A percentile compares a stretch with the other conserved stretches of the same genome.
Evolutionary conservation across 495 filamentous ascomycete genomes (phyloP).

Genomic region (Sabuloglossum arenarium): DNA sequence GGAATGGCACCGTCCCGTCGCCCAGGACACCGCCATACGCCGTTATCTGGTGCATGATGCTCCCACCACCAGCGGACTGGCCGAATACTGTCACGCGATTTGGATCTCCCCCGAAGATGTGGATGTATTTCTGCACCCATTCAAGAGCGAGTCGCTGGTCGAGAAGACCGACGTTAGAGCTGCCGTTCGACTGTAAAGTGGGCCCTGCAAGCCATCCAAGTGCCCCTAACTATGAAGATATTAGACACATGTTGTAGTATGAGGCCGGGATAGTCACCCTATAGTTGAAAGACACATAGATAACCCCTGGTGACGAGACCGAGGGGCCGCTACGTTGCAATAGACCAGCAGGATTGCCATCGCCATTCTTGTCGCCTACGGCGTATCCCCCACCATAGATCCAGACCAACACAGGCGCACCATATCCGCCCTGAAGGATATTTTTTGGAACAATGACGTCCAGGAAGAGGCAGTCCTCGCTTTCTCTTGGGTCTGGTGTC

Average conservation of each 20-base stretch:
- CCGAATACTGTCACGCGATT: constrained; percentile 18
- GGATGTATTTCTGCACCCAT: constrained; percentile 11
- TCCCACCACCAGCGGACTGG: constrained; percentile 24
- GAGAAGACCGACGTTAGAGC: constrained; percentile 6
- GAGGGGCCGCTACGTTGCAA: neutral
- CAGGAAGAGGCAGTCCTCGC: constrained; percentile 32
- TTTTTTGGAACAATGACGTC: constrained; percentile 22
- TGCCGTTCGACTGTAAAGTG: constrained; percentile 2
- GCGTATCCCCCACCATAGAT: constrained; percentile 15
- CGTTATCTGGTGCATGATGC: constrained; percentile 29
- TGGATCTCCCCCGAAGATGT: constrained; percentile 23
- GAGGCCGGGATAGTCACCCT: constrained; percentile 12
- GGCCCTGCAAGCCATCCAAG: constrained; percentile 26
- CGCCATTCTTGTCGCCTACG: neutral
- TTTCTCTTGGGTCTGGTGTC: constrained; percentile 4
- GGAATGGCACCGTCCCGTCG: constrained; percentile 17
- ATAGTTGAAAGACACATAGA: constrained; percentile 26
- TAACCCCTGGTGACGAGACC: constrained; percentile 16
- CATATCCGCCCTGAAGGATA: constrained; percentile 14
- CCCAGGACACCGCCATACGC: constrained; percentile 23
- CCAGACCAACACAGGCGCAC: constrained; percentile 18
- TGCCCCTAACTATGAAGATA: constrained; percentile 13
- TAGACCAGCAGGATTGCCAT: constrained; percentile 5
- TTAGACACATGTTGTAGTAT: neutral
- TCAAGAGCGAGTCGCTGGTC: constrained; percentile 8